A percentile compares a stretch with the other conserved stretches of the same genome.
Evolutionary conservation across 192 early-diverging fungal genomes (phyloP).

Genomic region (Podochytrium sp.): DNA sequence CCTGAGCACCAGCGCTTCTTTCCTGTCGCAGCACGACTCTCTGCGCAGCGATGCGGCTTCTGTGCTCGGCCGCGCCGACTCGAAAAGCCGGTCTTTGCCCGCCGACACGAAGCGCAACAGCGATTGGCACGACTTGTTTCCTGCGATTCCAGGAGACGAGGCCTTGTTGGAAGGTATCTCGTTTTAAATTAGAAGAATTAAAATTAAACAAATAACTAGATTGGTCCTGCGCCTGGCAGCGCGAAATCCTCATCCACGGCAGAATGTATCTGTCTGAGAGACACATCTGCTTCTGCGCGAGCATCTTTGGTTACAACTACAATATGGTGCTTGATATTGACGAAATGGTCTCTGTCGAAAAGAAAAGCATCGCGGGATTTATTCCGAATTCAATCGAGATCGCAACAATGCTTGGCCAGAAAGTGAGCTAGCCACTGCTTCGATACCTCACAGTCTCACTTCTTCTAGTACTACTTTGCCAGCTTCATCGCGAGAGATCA

Average conservation of each 20-base stretch:
- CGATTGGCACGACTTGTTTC: slow-evolving; percentile 56
- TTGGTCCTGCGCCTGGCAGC: slow-evolving; percentile 54
- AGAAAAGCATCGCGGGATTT: slow-evolving; percentile 46
- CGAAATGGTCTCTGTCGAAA: slow-evolving; percentile 46
- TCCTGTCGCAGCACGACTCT: too few species aligned
- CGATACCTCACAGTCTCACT: background rate
- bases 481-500: slow-evolving; percentile 48
- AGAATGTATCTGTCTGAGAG: slow-evolving; percentile 47
- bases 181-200: background rate
- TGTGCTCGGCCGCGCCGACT: too few species aligned
- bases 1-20: too few species aligned
- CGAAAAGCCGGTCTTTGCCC: too few species aligned
- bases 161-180: slow-evolving; percentile 41
- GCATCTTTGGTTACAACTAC: slow-evolving; percentile 53
- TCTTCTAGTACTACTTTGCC: slow-evolving; percentile 46
- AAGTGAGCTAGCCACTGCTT: background rate
- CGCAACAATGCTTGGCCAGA: slow-evolving; percentile 30
- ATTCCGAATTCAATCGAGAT: slow-evolving; percentile 55
- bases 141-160: slow-evolving; percentile 37
- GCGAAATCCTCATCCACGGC: slow-evolving; percentile 54
- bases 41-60: too few species aligned
- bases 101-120: slow-evolving; percentile 33
- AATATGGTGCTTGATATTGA: slow-evolving; percentile 36
- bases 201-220: slow-evolving; percentile 26
- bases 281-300: slow-evolving; percentile 48